A percentile compares a stretch with the other conserved stretches of the same genome.
Evolutionary conservation across 2,329 filamentous ascomycete species (phyloP).

Genomic region (Penicillium sp.): DNA sequence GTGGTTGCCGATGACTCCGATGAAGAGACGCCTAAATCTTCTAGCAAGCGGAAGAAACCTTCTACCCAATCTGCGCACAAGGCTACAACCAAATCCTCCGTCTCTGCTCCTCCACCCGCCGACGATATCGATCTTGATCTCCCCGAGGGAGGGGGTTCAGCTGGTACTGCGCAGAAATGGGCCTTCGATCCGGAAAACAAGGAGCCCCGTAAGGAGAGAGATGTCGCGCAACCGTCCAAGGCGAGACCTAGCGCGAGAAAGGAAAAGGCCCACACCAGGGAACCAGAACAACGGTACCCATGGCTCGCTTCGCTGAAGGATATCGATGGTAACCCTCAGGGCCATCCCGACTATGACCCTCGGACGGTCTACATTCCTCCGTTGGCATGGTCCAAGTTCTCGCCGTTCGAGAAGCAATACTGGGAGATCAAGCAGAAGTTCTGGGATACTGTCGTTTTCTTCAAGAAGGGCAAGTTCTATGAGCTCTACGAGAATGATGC

Average conservation of each 20-base stretch:
- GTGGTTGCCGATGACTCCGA: conserved; percentile 84
- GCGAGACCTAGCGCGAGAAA: conserved; percentile 41
- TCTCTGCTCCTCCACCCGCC: conserved; percentile 50
- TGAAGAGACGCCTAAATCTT: conserved; percentile 51
- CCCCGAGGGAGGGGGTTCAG: conserved; percentile 50
- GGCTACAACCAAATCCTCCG: conserved; percentile 32
- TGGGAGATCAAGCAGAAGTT: conserved; percentile 99
- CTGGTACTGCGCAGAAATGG: conserved; percentile 80
- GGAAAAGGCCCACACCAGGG: conserved; percentile 70
- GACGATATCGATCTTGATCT: conserved; percentile 57
- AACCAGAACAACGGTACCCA: conserved; percentile 79
- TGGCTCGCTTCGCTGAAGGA: conserved; percentile 87
- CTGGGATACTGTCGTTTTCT: conserved; percentile 97
- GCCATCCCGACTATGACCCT: conserved; percentile 85
- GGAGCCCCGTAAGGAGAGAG: conserved; percentile 49
- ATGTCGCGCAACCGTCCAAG: conserved; percentile 37
- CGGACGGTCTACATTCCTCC: conserved; percentile 88
- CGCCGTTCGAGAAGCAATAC: conserved; percentile 95
- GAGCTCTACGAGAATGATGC: conserved; percentile 98
- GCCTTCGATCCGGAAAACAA: conserved; percentile 62
- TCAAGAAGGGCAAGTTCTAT: conserved; percentile 99
- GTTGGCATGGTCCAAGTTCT: conserved; percentile 74
- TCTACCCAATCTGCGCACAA: conserved; percentile 45
- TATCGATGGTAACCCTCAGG: conserved; percentile 72
- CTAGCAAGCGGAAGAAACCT: conserved; percentile 70